phyloP scores from a whole-genome alignment of 495 filamentous ascomycete genomes.

The Aspergillus steynii region DNA sequence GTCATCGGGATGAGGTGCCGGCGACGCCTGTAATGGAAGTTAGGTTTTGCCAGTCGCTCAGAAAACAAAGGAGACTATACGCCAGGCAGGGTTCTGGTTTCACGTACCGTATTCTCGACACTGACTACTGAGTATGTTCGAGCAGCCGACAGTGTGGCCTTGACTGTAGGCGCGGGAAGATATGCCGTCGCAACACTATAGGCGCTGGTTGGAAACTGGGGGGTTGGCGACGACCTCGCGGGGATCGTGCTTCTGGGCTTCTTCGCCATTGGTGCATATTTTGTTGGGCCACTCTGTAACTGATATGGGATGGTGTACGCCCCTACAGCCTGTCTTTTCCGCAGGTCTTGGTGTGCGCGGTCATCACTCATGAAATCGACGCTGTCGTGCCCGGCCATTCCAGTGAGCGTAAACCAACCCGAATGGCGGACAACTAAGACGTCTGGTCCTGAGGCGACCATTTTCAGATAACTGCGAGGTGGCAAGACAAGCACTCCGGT shows the following conservation, averaged over 20 bases:
- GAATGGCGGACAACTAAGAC: slow-evolving; percentile 62
- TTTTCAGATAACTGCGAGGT: slow-evolving; percentile 61
- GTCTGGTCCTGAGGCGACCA: slow-evolving; percentile 52
- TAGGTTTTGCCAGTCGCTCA: background rate
- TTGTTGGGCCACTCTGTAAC: slow-evolving; percentile 61
- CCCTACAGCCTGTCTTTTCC: slow-evolving; percentile 33
- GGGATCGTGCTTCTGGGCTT: slow-evolving; percentile 66
- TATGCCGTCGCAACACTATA: slow-evolving; percentile 59
- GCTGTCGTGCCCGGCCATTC: slow-evolving; percentile 61
- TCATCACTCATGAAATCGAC: slow-evolving; percentile 36
- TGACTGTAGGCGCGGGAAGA: slow-evolving; percentile 53
- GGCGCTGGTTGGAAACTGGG: slow-evolving; percentile 62
- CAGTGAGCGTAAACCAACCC: slow-evolving; percentile 61
- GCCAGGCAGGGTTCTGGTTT: background rate
- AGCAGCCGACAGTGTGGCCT: slow-evolving; percentile 62
- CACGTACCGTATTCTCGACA: slow-evolving; percentile 66
- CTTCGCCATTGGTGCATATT: slow-evolving; percentile 73
- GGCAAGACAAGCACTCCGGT: slow-evolving; percentile 5
- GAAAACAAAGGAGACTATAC: background rate
- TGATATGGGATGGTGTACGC: slow-evolving; percentile 58
- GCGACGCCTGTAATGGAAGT: slow-evolving; percentile 31
- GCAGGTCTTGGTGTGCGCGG: slow-evolving; percentile 26
- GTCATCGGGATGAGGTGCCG: slow-evolving; percentile 33
- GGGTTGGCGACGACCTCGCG: slow-evolving; percentile 46
- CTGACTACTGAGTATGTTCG: slow-evolving; percentile 56